Evolutionary conservation across 768 basidiomycete genomes (phyloP), one percentile per base, ranked within the genome.

Genomic region (Mycena rosella): DNA sequence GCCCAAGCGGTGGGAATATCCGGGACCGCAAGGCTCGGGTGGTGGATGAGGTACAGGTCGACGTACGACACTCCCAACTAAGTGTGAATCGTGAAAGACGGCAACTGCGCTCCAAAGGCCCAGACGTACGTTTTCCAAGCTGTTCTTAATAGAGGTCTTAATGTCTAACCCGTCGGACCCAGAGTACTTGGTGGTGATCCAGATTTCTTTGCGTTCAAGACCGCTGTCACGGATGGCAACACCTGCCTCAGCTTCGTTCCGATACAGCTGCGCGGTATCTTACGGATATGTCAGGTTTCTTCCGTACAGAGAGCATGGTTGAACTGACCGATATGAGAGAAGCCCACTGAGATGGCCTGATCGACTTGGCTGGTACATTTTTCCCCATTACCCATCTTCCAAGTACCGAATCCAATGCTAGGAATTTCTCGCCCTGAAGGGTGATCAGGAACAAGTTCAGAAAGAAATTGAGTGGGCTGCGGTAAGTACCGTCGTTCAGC

Each of bases 1-100:
- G 76, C 77, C 91, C 91, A 93, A 6, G 75, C 72, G 4, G 68
- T 69, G 59, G 83, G 79, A 67, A 84, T 68, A 45, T 84, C 77
- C 11, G 72, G 67, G 17, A 75, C 63, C 10, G 83, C 69, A 11
- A 67, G 1, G 0, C 8, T 24, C 1, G 91, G 89, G 5, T 45
- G 45, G 70, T 94, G 92, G 40, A 93, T 86, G 47, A 94, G 86
- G 78, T 93, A 94, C 13, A 94, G 77, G 73, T 94, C 91, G 6
- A 94, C 80, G 38, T 87, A 83, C 56, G 84, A 78, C 15, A 92
- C 69, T 0, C 86, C 87, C 13, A 94, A 85, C 91, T 27, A 26
- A 10, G 18, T 20, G 27, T 22, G 7, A 38, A 13, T n/a, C 2
- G n/a, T n/a, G n/a, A n/a, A n/a, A n/a, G n/a, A n/a, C n/a, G n/a